phyloP scores from a whole-genome alignment of 306 rosid genomes.

The Hippophae rhamnoides region DNA sequence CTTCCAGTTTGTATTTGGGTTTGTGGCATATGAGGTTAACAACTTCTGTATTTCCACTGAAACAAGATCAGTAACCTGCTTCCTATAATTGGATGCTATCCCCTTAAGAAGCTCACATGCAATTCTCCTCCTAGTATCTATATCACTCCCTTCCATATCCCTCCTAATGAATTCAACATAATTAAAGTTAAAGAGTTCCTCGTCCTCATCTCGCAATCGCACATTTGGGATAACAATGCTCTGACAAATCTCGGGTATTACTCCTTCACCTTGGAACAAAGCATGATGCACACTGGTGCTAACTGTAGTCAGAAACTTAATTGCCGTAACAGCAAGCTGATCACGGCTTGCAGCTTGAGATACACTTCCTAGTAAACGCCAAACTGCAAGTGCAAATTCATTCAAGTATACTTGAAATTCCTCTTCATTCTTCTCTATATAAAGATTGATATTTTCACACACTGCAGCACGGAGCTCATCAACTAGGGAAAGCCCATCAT shows the following conservation, averaged over 20 bases:
- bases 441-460: constrained; percentile 85
- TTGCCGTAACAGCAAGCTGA: constrained; percentile 73
- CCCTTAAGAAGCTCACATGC: constrained; percentile 69
- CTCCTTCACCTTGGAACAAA: constrained; percentile 68
- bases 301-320: constrained; percentile 85
- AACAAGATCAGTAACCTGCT: constrained; percentile 36
- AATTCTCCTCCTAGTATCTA: constrained; percentile 96
- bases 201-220: constrained; percentile 85
- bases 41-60: constrained; percentile 69
- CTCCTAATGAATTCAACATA: constrained; percentile 83
- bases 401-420: constrained; percentile 68
- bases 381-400: constrained; percentile 72
- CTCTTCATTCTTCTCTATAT: constrained; percentile 93
- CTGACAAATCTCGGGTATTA: constrained; percentile 82
- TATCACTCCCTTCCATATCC: constrained; percentile 98
- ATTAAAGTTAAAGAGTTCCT: constrained; percentile 81
- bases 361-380: constrained; percentile 67
- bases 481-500: constrained; percentile 56
- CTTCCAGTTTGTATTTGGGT: constrained; percentile 65
- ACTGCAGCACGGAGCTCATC: constrained; percentile 77
- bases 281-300: constrained; percentile 87
- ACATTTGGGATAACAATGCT: constrained; percentile 90
- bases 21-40: constrained; percentile 48
- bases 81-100: constrained; percentile 37
- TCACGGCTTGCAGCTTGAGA: constrained; percentile 69